A percentile compares a stretch with the other conserved stretches of the same genome.
Evolutionary conservation across 331 rosid species (phyloP).

Genomic region (Acacia concinna): DNA sequence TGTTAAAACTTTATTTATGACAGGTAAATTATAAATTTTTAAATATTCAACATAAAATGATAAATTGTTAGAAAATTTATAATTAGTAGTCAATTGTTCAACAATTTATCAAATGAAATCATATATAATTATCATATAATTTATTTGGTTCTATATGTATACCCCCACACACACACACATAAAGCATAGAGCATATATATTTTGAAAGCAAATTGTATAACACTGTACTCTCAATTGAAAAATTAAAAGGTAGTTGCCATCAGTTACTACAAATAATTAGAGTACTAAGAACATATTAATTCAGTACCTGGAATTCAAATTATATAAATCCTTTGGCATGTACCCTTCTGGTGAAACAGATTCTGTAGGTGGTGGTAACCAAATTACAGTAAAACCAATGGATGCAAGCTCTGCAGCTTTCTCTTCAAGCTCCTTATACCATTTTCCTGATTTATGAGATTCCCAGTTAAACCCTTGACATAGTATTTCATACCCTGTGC

Average conservation of each 20-base stretch:
- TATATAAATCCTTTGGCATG: conserved; percentile 94
- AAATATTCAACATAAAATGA: not conserved
- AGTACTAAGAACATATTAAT: conserved; percentile 18
- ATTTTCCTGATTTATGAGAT: conserved; percentile 87
- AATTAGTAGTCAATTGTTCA: not conserved
- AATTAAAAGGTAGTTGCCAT: not conserved
- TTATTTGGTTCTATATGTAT: not conserved
- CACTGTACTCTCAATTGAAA: not conserved
- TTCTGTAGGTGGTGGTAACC: conserved; percentile 99
- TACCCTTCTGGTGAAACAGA: conserved; percentile 97
- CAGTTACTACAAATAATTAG: conserved; percentile 7
- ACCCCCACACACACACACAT: not conserved
- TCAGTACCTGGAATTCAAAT: conserved; percentile 86
- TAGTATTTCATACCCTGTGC: conserved; percentile 84
- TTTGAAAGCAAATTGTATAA: not conserved
- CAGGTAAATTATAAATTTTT: too few species aligned
- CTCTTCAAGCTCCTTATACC: conserved; percentile 83
- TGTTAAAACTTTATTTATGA: not conserved
- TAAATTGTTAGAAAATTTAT: too few species aligned
- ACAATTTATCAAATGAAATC: not conserved
- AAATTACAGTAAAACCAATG: conserved; percentile 83
- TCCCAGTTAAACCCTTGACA: conserved; percentile 99
- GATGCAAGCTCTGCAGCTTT: conserved; percentile 68
- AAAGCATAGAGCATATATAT: not conserved
- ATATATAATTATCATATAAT: too few species aligned